Percentiles rank a stretch among this genome's conserved stretches.
phyloP scores from a whole-genome alignment of 2,329 filamentous ascomycete genomes.

The Sporothrix inflata region DNA sequence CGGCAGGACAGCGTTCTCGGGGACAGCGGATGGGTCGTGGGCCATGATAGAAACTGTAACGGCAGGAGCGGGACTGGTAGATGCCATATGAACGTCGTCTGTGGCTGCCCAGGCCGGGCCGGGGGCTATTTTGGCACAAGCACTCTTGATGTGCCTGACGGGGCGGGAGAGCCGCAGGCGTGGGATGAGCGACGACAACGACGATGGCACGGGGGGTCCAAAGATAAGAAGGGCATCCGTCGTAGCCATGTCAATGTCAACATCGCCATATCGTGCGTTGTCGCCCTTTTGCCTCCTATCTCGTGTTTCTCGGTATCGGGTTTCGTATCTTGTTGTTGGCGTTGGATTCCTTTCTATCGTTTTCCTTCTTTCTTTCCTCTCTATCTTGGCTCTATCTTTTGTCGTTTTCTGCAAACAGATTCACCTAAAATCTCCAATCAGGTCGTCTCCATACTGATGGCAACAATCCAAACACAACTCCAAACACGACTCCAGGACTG shows the following conservation, averaged over 20 bases:
- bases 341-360: neutral
- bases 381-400: neutral
- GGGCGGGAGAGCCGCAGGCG: neutral
- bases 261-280: neutral
- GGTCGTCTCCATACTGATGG: neutral
- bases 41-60: neutral
- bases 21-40: too few relatives aligned
- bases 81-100: neutral
- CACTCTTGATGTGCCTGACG: neutral
- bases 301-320: neutral
- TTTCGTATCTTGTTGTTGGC: neutral
- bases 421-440: neutral
- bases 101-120: neutral
- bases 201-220: neutral
- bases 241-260: neutral
- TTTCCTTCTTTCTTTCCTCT: neutral
- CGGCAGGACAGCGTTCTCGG: neutral
- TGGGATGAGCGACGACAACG: neutral
- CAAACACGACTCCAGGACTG: slow-evolving; percentile 5
- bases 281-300: neutral
- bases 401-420: neutral
- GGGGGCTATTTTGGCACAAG: neutral
- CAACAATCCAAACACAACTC: slow-evolving; percentile 24
- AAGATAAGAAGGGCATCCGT: neutral
- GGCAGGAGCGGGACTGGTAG: neutral